phyloP scores from a whole-genome alignment of 2,329 filamentous ascomycete genomes.

The Microdochium trichocladiopsis region DNA sequence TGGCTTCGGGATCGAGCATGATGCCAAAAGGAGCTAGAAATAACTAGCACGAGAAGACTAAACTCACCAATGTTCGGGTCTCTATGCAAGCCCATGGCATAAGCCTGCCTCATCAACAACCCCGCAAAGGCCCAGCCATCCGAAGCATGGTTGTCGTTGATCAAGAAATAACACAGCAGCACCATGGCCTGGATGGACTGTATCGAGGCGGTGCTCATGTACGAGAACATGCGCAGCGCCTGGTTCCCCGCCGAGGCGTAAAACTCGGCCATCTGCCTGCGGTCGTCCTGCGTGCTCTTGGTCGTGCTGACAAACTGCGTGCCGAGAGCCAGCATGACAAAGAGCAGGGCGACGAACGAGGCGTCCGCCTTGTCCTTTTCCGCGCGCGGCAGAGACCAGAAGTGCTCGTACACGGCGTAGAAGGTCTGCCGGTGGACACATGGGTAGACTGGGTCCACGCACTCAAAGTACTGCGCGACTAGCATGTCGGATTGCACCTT shows the following conservation, averaged over 20 bases:
- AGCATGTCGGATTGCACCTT: conserved; percentile 71
- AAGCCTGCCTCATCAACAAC: conserved; percentile 69
- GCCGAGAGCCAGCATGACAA: conserved; percentile 70
- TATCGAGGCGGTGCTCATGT: conserved; percentile 67
- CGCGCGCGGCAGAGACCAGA: conserved; percentile 55
- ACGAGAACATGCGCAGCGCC: conserved; percentile 67
- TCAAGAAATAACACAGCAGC: conserved; percentile 74
- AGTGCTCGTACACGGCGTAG: conserved; percentile 71
- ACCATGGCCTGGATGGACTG: conserved; percentile 75
- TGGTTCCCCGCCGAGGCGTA: conserved; percentile 77
- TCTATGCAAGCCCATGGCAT: conserved; percentile 74
- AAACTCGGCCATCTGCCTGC: conserved; percentile 72
- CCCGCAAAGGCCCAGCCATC: conserved; percentile 80
- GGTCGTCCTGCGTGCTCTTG: conserved; percentile 45
- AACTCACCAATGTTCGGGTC: conserved; percentile 65
- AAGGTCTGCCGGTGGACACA: conserved; percentile 72
- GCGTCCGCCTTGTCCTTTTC: conserved; percentile 59
- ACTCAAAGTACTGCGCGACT: conserved; percentile 56
- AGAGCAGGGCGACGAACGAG: conserved; percentile 64
- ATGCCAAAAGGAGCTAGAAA: no score
- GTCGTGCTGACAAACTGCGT: conserved; percentile 63
- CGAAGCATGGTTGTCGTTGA: conserved; percentile 79
- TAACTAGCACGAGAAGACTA: no score
- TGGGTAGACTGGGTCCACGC: conserved; percentile 73
- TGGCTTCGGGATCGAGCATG: no score